Evolutionary conservation across 176 grass and related monocot genomes (phyloP), one percentile per base, ranked within the genome.

Genomic region (Lolium perenne): DNA sequence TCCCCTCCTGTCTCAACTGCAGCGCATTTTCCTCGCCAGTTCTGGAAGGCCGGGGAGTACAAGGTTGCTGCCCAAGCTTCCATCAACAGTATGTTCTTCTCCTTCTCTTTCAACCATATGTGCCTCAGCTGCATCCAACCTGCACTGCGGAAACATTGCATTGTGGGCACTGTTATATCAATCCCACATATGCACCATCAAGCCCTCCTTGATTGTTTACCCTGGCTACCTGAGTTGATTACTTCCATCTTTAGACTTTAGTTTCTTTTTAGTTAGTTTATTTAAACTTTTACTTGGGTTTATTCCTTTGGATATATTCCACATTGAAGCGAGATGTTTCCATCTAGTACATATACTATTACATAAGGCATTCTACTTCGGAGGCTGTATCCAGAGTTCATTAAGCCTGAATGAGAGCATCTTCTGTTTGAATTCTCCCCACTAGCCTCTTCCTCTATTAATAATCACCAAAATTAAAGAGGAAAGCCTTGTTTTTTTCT

Each of bases 31-130:
- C 69, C 59, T n/a, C 71, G 56, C 25, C 91, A 93, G 50, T 93
- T 93, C 80, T 93, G 88, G 91, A 90, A 93, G 78, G 91, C 88
- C 41, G 88, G 91, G 56, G 91, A 88, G 16, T 88, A 86, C 60
- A 54, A 50, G 10, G 56, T 80, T 87, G 66, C 82, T 68, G 16
- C 81, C 74, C 63, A 23, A 81, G 29, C 69, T 81, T 10, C 56
- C 78, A 81, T 78, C 60, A 74, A 82, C 48, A 45, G 79, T 80
- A 90, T 48, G 70, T 55, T 50, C 25, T 70, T 25, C 53, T 46
- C 53, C 20, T 64, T 86, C 55, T 66, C 72, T 70, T 54, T 80
- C 26, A 62, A 35, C 2, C 32, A 35, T 35, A 35, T 35, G 3
- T 35, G 32, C 32, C 2, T 35, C 2, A 35, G 32, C 32, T 35